Evolutionary conservation across 2,329 filamentous ascomycete genomes (phyloP).

Genomic region (Hortaea werneckii): DNA sequence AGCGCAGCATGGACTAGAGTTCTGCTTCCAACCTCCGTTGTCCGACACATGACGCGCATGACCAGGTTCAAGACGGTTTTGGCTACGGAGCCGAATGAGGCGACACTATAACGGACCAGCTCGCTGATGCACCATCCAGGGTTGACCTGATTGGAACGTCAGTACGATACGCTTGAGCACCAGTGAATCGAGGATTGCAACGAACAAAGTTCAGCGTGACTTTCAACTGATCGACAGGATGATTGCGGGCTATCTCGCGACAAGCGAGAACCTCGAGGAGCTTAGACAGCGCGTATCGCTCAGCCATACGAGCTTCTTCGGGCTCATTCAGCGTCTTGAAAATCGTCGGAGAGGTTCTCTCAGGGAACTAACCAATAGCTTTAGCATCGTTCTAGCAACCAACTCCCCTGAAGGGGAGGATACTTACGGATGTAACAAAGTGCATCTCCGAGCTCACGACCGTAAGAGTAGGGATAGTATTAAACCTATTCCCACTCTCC

Average conservation of each 20-base stretch:
- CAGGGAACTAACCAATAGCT: conserved; percentile 13
- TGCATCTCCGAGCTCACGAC: conserved; percentile 38
- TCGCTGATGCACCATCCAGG: conserved; percentile 44
- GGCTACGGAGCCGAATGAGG: neutral
- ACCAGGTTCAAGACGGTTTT: conserved; percentile 3
- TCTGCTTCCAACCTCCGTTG: conserved; percentile 31
- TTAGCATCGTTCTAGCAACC: neutral
- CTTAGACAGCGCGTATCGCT: conserved; percentile 38
- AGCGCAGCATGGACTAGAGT: conserved; percentile 31
- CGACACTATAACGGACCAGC: conserved; percentile 32
- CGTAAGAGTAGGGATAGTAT: conserved; percentile 25
- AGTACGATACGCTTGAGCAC: too few species aligned
- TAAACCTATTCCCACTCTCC: conserved; percentile 26
- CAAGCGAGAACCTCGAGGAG: conserved; percentile 39
- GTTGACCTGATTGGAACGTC: conserved; percentile 12
- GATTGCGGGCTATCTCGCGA: conserved; percentile 24
- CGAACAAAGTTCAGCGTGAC: conserved; percentile 42
- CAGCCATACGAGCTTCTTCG: conserved; percentile 26
- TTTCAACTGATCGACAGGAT: conserved; percentile 17
- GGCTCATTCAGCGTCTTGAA: conserved; percentile 30
- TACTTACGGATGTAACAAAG: conserved; percentile 23
- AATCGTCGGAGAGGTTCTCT: conserved; percentile 27
- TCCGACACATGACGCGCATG: conserved; percentile 20
- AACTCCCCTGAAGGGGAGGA: neutral
- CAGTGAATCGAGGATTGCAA: neutral